A percentile compares a stretch with the other conserved stretches of the same genome.
phyloP scores from a whole-genome alignment of 805 yeast genomes.

The Kodamaea leandrae region DNA sequence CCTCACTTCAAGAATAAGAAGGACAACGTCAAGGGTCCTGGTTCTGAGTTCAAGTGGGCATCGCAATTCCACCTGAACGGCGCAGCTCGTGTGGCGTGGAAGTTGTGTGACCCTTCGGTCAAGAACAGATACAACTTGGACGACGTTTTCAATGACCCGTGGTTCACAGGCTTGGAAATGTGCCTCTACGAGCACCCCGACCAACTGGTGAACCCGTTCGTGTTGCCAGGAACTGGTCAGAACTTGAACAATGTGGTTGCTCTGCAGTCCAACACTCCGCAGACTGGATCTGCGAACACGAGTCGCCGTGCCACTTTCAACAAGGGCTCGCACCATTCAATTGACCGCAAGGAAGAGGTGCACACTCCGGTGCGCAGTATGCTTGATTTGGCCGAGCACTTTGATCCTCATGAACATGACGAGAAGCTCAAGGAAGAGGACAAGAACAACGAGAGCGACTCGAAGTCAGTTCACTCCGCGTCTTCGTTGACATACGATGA shows the following conservation, averaged over 20 bases:
- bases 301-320: conserved; percentile 28
- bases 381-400: conserved; percentile 31
- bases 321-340: conserved; percentile 12
- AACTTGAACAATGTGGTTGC: conserved; percentile 11
- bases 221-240: conserved; percentile 24
- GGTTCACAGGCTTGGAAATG: conserved; percentile 58
- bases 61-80: conserved; percentile 55
- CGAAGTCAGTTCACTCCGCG: conserved; percentile 1
- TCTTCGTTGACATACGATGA: conserved; percentile 3
- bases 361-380: conserved; percentile 37
- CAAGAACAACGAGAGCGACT: not conserved
- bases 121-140: conserved; percentile 52
- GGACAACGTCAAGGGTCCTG: conserved; percentile 53
- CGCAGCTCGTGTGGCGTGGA: conserved; percentile 71
- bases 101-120: conserved; percentile 64
- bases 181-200: conserved; percentile 54
- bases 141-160: conserved; percentile 57
- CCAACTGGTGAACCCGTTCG: conserved; percentile 37
- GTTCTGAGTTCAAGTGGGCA: conserved; percentile 69
- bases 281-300: conserved; percentile 6
- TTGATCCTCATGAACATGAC: not conserved
- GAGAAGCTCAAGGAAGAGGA: not conserved
- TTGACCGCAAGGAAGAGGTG: conserved; percentile 16
- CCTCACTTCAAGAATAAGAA: conserved; percentile 49
- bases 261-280: conserved; percentile 1